Base-by-base conservation (phyloP, 2,329 filamentous ascomycete species). In the Exutisphaerella laricina region DNA sequence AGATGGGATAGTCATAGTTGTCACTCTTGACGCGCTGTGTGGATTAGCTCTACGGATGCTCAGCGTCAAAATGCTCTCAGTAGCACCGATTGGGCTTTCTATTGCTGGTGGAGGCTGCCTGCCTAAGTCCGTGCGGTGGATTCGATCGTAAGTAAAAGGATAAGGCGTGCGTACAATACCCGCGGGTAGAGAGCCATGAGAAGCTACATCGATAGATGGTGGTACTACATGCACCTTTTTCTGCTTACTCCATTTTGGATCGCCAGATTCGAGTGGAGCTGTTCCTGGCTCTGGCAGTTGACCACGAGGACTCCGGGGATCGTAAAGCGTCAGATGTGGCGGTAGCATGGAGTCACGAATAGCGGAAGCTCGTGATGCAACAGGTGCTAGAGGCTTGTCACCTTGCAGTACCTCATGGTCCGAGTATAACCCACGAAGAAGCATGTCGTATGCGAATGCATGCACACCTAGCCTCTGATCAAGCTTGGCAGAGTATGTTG, bases 101-200 rank as follows among this genome's bases (percentile, higher is more conserved):
- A 30, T 21, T 13, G 38, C 22, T 12, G 41, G 43, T 38, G 46
- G 43, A n/a, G 41, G 39, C 12, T 51, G 17, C 17, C 47, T 46
- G 32, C 45, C 39, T 25, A 57, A 51, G 34, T 58, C 45, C 38
- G 61, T 61, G 40, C 51, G 55, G 35, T 49, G 44, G 8, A 50
- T 38, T 14, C 33, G 38, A 12, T 51, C 41, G 2, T 45, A 21
- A 8, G 46, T 41, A 41, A 50, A 53, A 17, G 62, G 59, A 39
- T 63, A 63, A 1, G 62, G 59, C 16, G 62, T 65, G 5, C 59
- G 55, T 10, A 64, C 52, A 1, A 63, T 45, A 21, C 58, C 42
- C 14, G 49, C 47, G 3, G 60, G 59, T 2, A 61, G 48, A 1
- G 53, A 56, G 7, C 41, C 33, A 13, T 46, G 48, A 1, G 55